Evolutionary conservation across 345 rosid genomes (phyloP).

Genomic region (Camelina laxa): DNA sequence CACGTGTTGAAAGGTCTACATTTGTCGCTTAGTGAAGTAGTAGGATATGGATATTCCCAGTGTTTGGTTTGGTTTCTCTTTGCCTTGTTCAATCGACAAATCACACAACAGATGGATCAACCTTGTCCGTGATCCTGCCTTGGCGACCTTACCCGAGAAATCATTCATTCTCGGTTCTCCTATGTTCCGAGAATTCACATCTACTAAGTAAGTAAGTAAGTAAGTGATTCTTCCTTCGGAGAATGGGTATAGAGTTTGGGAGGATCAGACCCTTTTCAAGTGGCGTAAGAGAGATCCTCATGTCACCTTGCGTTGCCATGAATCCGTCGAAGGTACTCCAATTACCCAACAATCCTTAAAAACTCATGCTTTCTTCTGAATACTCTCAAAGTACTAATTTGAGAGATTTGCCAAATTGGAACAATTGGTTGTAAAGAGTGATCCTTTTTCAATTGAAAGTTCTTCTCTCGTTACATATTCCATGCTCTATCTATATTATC

Average conservation of each 20-base stretch:
- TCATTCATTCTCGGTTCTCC: constrained; percentile 12
- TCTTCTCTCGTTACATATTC: not conserved
- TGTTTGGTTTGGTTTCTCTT: not conserved
- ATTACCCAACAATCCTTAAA: not conserved
- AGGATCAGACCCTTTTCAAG: constrained; percentile 79
- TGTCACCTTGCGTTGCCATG: constrained; percentile 87
- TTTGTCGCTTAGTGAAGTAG: constrained; percentile 36
- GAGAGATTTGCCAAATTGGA: not conserved
- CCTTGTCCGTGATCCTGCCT: constrained; percentile 49
- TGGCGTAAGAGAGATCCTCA: constrained; percentile 94
- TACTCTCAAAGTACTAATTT: not conserved
- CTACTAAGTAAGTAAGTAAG: not conserved
- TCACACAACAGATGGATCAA: constrained; percentile 34
- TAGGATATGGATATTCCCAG: constrained; percentile 38
- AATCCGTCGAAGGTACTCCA: constrained; percentile 70
- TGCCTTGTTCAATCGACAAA: not conserved
- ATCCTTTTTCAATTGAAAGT: not conserved
- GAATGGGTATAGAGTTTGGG: constrained; percentile 71
- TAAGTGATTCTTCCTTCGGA: constrained; percentile 53
- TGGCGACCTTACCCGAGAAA: constrained; percentile 63
- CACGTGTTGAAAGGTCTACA: constrained; percentile 19
- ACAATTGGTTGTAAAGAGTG: constrained; percentile 1
- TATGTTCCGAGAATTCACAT: constrained; percentile 29
- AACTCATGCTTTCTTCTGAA: not conserved
- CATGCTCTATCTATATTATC: not conserved